Evolutionary conservation across 192 early-diverging fungal species (phyloP), one percentile per base, ranked within the genome.

Genomic region (Kickxella alabastrina): DNA sequence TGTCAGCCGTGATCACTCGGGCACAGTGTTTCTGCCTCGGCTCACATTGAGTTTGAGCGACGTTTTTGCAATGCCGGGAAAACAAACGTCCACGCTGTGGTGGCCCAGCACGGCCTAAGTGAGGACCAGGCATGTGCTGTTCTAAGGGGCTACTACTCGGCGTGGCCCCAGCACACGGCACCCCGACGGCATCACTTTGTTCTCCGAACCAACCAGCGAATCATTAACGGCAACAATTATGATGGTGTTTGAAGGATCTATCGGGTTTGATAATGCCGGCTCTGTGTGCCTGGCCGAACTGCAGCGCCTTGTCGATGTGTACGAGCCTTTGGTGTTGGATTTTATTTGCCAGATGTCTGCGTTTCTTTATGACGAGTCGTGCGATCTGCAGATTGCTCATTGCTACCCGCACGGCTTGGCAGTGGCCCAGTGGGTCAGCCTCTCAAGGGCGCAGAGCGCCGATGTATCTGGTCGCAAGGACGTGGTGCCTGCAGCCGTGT

Each of bases 211-310:
- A 21, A 43, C 2, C 41, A 10, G 14, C 17, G 49, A n/a, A n/a
- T n/a, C n/a, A n/a, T n/a, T n/a, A n/a, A n/a, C n/a, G n/a, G n/a
- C n/a, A n/a, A n/a, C n/a, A n/a, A n/a, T 54, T 74, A 7, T 91
- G 58, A 88, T 88, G 47, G 80, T 94, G 43, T 96, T 96, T 81
- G 91, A 89, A 37, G 93, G 92, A 45, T 87, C 92, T 54, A 85
- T 90, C 24, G 90, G 87, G 48, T 85, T 87, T 39, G 82, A 85
- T 46, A 87, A 85, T 27, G 49, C 42, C 9, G 43, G 48, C 24
- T 54, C 50, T 9, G 23, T 38, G 1, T 92, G 89, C 77, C 85
- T 96, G 71, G 80, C 83, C 50, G 87, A 91, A 59, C 62, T 92
- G 24, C 83, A 82, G 15, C 65, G 68, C 23, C 71, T 88, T 29